These are phyloP conservation scores for Mycena kentingensis DNA, from an alignment of 768 basidiomycete genomes.

Conservation along the genomic window DNA sequence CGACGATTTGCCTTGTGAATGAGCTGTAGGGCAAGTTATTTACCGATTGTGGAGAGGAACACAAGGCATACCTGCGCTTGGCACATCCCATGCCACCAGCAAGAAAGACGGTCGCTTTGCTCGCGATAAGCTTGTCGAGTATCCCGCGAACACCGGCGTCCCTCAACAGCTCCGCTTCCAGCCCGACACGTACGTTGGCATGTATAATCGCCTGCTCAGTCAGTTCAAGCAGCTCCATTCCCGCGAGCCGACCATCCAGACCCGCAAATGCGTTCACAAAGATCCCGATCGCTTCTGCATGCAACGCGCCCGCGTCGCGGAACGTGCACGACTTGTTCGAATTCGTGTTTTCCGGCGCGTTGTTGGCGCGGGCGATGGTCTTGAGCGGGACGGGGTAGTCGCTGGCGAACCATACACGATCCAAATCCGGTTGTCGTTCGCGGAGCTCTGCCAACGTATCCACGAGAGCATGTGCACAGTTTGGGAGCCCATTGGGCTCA, in stretches of 20 bases:
- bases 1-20: no score
- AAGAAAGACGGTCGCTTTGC: conserved; percentile 50
- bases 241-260: conserved; percentile 40
- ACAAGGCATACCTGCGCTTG: conserved; percentile 42
- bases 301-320: conserved; percentile 40
- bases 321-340: conserved; percentile 48
- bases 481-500: conserved; percentile 39
- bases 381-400: conserved; percentile 47
- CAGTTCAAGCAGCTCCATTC: conserved; percentile 47
- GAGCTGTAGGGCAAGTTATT: no score
- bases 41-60: not conserved
- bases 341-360: not conserved
- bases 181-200: conserved; percentile 13
- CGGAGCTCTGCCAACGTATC: conserved; percentile 40
- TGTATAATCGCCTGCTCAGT: conserved; percentile 31
- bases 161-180: conserved; percentile 36
- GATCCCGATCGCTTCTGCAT: conserved; percentile 47
- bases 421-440: conserved; percentile 32
- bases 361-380: conserved; percentile 11
- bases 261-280: conserved; percentile 46
- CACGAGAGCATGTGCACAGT: conserved; percentile 54
- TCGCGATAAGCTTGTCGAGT: conserved; percentile 57
- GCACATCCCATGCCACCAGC: conserved; percentile 51
- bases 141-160: conserved; percentile 58
- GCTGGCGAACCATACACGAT: conserved; percentile 56